A percentile compares a stretch with the other conserved stretches of the same genome.
These are phyloP conservation scores for Prinsepia uniflora DNA, from an alignment of 306 rosid species.

Conservation along the genomic window DNA sequence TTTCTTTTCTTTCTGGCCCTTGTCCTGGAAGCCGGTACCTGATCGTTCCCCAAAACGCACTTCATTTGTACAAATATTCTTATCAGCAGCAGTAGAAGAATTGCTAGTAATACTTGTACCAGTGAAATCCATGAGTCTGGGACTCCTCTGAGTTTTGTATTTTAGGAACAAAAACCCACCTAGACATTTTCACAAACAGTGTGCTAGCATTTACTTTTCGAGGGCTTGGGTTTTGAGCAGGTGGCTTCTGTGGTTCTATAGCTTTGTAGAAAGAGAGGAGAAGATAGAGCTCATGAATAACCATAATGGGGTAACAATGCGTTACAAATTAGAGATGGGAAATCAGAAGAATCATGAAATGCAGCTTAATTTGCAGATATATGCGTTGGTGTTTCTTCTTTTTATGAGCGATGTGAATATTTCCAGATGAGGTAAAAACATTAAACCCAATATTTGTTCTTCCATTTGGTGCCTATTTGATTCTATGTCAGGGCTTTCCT, in stretches of 20 bases:
- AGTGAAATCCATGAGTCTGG: slow-evolving; percentile 12
- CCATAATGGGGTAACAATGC: not conserved
- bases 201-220: not conserved
- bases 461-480: slow-evolving; percentile 3
- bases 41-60: not conserved
- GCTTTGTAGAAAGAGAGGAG: slow-evolving; percentile 4
- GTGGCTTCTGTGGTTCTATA: not conserved
- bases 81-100: not conserved
- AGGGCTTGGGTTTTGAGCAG: slow-evolving; percentile 2
- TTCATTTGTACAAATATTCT: slow-evolving; percentile 7
- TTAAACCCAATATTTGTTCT: slow-evolving; percentile 15
- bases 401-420: slow-evolving; percentile 32
- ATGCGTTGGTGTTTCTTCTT: slow-evolving; percentile 29
- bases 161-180: slow-evolving; percentile 31
- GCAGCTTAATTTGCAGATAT: slow-evolving; percentile 5
- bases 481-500: not conserved
- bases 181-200: slow-evolving; percentile 34
- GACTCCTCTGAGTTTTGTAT: slow-evolving; percentile 34
- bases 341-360: slow-evolving; percentile 2
- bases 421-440: slow-evolving; percentile 24
- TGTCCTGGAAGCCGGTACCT: slow-evolving; percentile 45
- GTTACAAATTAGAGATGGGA: not conserved
- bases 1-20: slow-evolving; percentile 41
- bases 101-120: not conserved
- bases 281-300: not conserved